These are phyloP conservation scores for Takashimella tepidaria DNA, from an alignment of 1,284 basidiomycete genomes.

Conservation along the genomic window DNA sequence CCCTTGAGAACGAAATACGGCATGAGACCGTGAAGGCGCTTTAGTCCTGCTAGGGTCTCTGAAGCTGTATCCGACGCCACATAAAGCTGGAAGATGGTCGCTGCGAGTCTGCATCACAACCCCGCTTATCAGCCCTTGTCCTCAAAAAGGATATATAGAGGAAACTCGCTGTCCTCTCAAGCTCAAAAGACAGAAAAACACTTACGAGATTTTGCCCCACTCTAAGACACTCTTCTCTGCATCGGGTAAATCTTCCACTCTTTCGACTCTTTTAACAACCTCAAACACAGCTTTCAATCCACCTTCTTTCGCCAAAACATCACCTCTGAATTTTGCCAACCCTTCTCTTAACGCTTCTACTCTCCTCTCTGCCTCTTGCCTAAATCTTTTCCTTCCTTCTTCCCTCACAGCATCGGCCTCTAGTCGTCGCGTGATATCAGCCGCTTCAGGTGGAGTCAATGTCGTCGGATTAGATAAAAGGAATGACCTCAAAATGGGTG, in stretches of 20 bases:
- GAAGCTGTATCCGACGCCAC: conserved; percentile 90
- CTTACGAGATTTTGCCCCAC: conserved; percentile 93
- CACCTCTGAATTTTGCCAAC: conserved; percentile 82
- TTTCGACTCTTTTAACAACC: conserved; percentile 75
- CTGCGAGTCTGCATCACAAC: conserved; percentile 62
- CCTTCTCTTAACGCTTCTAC: conserved; percentile 84
- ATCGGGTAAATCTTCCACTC: conserved; percentile 70
- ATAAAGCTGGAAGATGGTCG: conserved; percentile 92
- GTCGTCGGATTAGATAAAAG: conserved; percentile 70
- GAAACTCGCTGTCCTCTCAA: too few relatives aligned
- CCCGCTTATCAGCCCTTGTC: too few relatives aligned
- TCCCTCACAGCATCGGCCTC: conserved; percentile 87
- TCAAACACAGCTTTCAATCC: conserved; percentile 83
- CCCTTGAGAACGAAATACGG: conserved; percentile 95
- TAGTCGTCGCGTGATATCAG: conserved; percentile 73
- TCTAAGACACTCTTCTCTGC: conserved; percentile 87
- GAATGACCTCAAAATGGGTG: conserved; percentile 80
- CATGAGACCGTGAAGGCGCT: conserved; percentile 93
- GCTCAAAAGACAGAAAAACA: conserved; percentile 7
- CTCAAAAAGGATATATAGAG: too few relatives aligned
- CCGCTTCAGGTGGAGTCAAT: conserved; percentile 67
- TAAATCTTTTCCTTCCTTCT: conserved; percentile 79
- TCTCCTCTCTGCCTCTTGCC: conserved; percentile 74
- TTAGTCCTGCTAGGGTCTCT: conserved; percentile 78
- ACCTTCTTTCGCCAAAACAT: conserved; percentile 80